Evolutionary conservation across 345 rosid genomes (phyloP), one percentile per base, ranked within the genome.

Genomic region (Euphorbia pulcherrima): DNA sequence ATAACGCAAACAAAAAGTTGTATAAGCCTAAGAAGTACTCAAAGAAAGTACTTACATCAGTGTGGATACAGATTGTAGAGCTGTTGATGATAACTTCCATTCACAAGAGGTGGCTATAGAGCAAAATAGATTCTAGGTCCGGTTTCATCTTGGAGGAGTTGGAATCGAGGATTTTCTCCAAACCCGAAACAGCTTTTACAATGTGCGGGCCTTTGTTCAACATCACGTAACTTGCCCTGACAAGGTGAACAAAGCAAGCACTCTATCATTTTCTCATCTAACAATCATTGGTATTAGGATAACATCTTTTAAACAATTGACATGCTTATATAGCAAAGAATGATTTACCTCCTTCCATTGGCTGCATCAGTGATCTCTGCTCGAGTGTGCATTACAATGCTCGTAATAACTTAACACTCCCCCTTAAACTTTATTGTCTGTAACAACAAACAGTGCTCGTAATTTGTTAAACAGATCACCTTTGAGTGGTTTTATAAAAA

Each of bases 351-450:
- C 83, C 71, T 84, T 70, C 77, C 87, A 64, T 30, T 68, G 68
- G 88, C 82, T 55, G 79, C 93, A 81, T 88, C 90, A 30, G 83
- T 88, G 71, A 88, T 84, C 76, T 88, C 93, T 68, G 93, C 93
- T 78, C 93, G 69, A 39, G 81, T 82, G 54, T 90, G 88, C 71
- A 88, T 80, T n/a, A n/a, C n/a, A n/a, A n/a, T n/a, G n/a, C n/a
- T n/a, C n/a, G n/a, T n/a, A n/a, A n/a, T n/a, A n/a, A n/a, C n/a
- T n/a, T n/a, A n/a, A n/a, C n/a, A n/a, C n/a, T n/a, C n/a, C n/a
- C n/a, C n/a, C n/a, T n/a, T n/a, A n/a, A n/a, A n/a, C n/a, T n/a
- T n/a, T n/a, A n/a, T n/a, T n/a, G n/a, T n/a, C n/a, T n/a, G n/a
- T n/a, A n/a, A n/a, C n/a, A n/a, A n/a, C n/a, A n/a, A n/a, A n/a